Evolutionary conservation across 306 rosid species (phyloP).

Genomic region (Ceratonia siliqua): DNA sequence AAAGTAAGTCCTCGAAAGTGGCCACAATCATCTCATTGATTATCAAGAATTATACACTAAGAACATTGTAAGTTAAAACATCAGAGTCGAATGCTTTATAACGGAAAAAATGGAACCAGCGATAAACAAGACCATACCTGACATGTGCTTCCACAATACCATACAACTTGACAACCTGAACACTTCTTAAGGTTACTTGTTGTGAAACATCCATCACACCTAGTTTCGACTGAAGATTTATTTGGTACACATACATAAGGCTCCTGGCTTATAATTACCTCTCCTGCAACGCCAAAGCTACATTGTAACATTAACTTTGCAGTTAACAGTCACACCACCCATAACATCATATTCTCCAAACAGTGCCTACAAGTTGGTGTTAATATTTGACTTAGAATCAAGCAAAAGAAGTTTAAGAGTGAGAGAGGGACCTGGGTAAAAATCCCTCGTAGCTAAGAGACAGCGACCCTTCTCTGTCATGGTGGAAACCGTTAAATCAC

Average conservation of each 20-base stretch:
- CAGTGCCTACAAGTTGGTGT: neutral
- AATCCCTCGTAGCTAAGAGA: constrained; percentile 58
- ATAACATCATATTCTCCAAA: neutral
- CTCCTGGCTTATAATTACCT: constrained; percentile 70
- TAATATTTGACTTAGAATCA: neutral
- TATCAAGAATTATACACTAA: neutral
- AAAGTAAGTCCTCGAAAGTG: neutral
- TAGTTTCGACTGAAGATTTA: constrained; percentile 45
- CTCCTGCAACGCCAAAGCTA: constrained; percentile 54
- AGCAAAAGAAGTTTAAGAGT: neutral
- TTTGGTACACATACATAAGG: constrained; percentile 74
- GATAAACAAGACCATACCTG: constrained; percentile 41
- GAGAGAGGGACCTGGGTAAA: constrained; percentile 60
- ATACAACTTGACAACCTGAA: constrained; percentile 52
- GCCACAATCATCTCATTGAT: neutral
- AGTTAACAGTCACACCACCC: neutral
- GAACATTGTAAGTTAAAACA: neutral
- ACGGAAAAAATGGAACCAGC: neutral
- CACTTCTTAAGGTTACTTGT: constrained; percentile 54
- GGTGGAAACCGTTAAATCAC: constrained; percentile 50
- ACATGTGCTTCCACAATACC: constrained; percentile 59
- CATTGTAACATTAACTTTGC: neutral
- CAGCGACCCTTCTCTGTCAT: constrained; percentile 72
- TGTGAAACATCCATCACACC: constrained; percentile 72
- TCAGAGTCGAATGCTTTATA: neutral